Conservation (phyloP, 192 early-diverging fungal genomes). For the Rhizophlyctis rosea region DNA sequence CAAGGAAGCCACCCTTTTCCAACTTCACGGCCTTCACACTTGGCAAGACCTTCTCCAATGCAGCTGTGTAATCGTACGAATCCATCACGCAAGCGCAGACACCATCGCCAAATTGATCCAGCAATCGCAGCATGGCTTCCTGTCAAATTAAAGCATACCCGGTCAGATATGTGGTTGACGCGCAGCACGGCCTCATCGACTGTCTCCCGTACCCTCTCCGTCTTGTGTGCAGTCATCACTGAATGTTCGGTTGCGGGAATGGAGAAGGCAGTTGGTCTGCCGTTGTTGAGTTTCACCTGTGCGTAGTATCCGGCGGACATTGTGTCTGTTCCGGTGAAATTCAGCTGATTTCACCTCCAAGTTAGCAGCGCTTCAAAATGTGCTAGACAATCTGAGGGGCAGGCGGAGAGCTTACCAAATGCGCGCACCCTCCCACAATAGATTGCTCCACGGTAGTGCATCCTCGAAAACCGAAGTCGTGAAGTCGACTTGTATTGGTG, state of each 20-base stretch:
- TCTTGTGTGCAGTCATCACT: constrained; percentile 73
- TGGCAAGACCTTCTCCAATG: constrained; percentile 72
- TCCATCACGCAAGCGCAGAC: constrained; percentile 89
- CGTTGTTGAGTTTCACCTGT: constrained; percentile 72
- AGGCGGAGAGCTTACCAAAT: constrained; percentile 52
- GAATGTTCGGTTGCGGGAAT: constrained; percentile 91
- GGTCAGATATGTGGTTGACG: background rate
- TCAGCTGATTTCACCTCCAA: constrained; percentile 51
- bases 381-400: background rate
- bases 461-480: constrained; percentile 92
- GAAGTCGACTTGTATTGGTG: constrained; percentile 62
- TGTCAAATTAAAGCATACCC: constrained; percentile 4
- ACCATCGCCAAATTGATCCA: constrained; percentile 67
- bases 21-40: constrained; percentile 62
- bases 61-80: constrained; percentile 78
- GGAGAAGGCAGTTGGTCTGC: constrained; percentile 68
- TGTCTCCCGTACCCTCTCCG: constrained; percentile 51
- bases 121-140: constrained; percentile 64
- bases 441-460: constrained; percentile 84
- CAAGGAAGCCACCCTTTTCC: constrained; percentile 72
- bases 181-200: constrained; percentile 1
- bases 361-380: constrained; percentile 6
- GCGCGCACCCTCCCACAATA: constrained; percentile 79
- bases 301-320: constrained; percentile 75
- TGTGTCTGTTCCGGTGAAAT: constrained; percentile 79